Base-by-base conservation (phyloP, 371 early-diverging fungal genomes). In the Apophysomyces elegans region DNA sequence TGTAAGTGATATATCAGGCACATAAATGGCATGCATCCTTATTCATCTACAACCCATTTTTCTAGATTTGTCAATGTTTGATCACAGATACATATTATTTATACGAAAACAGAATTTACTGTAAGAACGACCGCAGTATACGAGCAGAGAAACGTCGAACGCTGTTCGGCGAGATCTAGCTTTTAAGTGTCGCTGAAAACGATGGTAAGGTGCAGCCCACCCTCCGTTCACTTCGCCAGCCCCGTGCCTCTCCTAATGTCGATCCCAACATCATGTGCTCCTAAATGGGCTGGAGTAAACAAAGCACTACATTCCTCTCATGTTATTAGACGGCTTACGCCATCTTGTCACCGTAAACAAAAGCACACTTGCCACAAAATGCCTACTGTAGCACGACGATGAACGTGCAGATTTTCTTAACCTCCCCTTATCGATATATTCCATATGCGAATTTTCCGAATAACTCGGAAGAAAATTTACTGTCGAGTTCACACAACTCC, bases 11-110 rank as follows among this genome's bases (percentile, higher is more conserved):
- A n/a, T 45, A 45, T 1, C 43, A 12, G 14, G 9, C 43, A 9
- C 43, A 14, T 18, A 45, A 58, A 35, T 58, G 39, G 12, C 18
- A 26, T 3, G 2, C 32, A 26, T 26, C 32, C 58, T 18, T 37
- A 35, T 38, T 11, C 58, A 12, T 18, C 12, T n/a, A 11, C 4
- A n/a, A 41, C 37, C 7, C 13, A 16, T 36, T 58, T 26, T 6
- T 83, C 59, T 72, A 71, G 64, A 63, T 74, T 32, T 92, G 93
- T 69, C 74, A 68, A 26, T 71, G 68, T 13, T 77, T 88, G 16
- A 77, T 92, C 63, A 80, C 86, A 9, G 89, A 89, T 63, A 79
- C 86, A 32, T 92, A 92, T 70, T 92, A 91, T 72, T 84, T 84
- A 45, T 80, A 85, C 69, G 84, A 86, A 43, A 82, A 86, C 44